Percentiles rank a stretch among this genome's conserved stretches.
Conservation (phyloP, 2,329 filamentous ascomycete species). For the Ceratocystis colombiana region DNA sequence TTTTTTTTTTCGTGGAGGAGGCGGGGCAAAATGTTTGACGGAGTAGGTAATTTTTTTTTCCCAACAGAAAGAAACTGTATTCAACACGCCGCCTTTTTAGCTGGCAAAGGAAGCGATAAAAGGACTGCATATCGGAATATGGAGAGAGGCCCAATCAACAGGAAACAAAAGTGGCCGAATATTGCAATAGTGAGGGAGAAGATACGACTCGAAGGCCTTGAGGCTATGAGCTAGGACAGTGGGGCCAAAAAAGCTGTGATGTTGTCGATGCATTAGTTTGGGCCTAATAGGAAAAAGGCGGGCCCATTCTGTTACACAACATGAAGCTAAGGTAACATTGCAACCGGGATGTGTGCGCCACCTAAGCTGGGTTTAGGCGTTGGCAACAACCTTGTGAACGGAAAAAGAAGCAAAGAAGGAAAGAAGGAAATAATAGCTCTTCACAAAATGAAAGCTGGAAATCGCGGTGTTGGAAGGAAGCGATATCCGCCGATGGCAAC, state of each 20-base stretch:
- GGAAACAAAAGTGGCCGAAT: neutral
- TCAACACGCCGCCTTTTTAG: neutral
- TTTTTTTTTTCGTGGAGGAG: no score
- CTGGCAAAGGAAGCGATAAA: neutral
- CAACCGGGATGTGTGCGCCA: constrained; percentile 8
- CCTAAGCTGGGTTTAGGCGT: constrained; percentile 1
- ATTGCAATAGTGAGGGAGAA: neutral
- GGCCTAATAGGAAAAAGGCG: constrained; percentile 16
- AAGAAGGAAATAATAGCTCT: neutral
- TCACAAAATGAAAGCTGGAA: neutral
- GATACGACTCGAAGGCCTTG: neutral
- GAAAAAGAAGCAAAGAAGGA: neutral
- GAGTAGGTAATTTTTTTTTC: neutral
- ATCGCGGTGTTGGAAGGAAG: neutral
- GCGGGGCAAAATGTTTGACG: neutral
- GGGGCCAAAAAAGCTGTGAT: constrained; percentile 15
- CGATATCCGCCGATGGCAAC: neutral
- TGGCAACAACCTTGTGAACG: constrained; percentile 2
- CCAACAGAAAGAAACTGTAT: neutral
- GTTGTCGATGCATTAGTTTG: constrained; percentile 16
- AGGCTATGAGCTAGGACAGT: constrained; percentile 1
- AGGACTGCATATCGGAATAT: neutral
- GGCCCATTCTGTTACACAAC: constrained; percentile 18
- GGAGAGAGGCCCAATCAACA: neutral
- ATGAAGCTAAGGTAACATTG: constrained; percentile 20